Evolutionary conservation across 345 rosid genomes (phyloP).

Genomic region (Salix arbutifolia): DNA sequence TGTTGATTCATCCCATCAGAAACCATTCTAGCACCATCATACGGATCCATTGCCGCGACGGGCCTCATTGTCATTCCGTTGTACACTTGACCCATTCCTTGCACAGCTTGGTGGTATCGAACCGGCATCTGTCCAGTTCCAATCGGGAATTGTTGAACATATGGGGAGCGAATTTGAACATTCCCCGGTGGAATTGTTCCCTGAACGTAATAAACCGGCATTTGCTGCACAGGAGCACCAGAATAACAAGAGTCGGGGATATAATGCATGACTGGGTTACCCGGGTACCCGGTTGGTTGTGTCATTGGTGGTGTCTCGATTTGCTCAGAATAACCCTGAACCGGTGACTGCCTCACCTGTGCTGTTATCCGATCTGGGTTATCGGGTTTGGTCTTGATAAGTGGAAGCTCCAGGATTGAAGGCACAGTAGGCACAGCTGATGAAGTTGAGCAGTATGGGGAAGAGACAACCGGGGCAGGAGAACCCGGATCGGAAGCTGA

Average conservation of each 20-base stretch:
- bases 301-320: conserved; percentile 30
- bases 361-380: conserved; percentile 24
- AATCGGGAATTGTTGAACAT: conserved; percentile 48
- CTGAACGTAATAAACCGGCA: conserved; percentile 67
- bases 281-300: conserved; percentile 43
- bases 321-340: conserved; percentile 16
- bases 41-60: conserved; percentile 35
- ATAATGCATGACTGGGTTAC: conserved; percentile 57
- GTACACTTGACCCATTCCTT: conserved; percentile 55
- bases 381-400: conserved; percentile 63
- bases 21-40: conserved; percentile 29
- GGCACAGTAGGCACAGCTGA: conserved; percentile 43
- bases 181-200: conserved; percentile 42
- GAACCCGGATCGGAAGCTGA: conserved; percentile 86
- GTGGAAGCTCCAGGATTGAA: conserved; percentile 65
- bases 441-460: conserved; percentile 65
- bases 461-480: conserved; percentile 65
- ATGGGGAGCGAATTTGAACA: conserved; percentile 41
- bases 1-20: conserved; percentile 53
- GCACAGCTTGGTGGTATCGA: conserved; percentile 57
- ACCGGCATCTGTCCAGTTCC: conserved; percentile 50
- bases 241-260: conserved; percentile 51
- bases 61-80: conserved; percentile 43
- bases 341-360: conserved; percentile 23
- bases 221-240: conserved; percentile 36